Evolutionary conservation across 2,329 filamentous ascomycete species (phyloP).

Genomic region (Gliomastix tumulicola): DNA sequence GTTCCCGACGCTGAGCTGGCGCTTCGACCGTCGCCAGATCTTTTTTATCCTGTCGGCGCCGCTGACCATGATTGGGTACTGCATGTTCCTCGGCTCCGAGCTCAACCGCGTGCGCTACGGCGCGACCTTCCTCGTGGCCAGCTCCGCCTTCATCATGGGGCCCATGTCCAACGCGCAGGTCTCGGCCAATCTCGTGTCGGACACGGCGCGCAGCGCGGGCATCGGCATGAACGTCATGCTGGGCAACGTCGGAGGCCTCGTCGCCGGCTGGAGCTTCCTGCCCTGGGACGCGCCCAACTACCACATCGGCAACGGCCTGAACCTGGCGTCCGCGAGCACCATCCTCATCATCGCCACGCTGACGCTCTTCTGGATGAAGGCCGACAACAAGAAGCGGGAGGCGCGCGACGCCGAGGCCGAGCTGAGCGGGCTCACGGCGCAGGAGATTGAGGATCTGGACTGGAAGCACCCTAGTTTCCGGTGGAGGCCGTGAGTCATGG

Average conservation of each 20-base stretch:
- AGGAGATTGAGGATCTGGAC: conserved; percentile 53
- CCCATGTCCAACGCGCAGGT: conserved; percentile 61
- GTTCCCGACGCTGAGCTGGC: conserved; percentile 55
- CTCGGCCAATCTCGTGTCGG: conserved; percentile 64
- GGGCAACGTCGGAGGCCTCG: conserved; percentile 64
- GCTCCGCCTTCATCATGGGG: conserved; percentile 56
- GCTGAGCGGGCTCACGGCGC: conserved; percentile 42
- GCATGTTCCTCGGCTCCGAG: conserved; percentile 58
- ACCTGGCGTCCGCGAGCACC: conserved; percentile 49
- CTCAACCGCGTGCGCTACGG: conserved; percentile 53
- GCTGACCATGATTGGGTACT: conserved; percentile 61
- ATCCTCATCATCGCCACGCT: conserved; percentile 41
- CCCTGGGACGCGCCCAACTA: conserved; percentile 58
- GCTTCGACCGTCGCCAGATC: conserved; percentile 49
- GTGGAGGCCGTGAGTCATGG: conserved; percentile 32
- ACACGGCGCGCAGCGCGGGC: conserved; percentile 60
- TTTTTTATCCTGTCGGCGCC: conserved; percentile 55
- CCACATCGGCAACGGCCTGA: conserved; percentile 64
- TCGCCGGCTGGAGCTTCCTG: conserved; percentile 60
- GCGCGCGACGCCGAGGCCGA: conserved; percentile 26
- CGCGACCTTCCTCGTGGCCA: conserved; percentile 63
- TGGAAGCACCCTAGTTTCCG: conserved; percentile 61
- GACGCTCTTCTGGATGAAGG: conserved; percentile 53
- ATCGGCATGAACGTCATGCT: conserved; percentile 64
- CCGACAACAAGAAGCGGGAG: conserved; percentile 44